These are phyloP conservation scores for Penicillium sp. DNA, from an alignment of 2,329 filamentous ascomycete genomes.

Conservation along the genomic window DNA sequence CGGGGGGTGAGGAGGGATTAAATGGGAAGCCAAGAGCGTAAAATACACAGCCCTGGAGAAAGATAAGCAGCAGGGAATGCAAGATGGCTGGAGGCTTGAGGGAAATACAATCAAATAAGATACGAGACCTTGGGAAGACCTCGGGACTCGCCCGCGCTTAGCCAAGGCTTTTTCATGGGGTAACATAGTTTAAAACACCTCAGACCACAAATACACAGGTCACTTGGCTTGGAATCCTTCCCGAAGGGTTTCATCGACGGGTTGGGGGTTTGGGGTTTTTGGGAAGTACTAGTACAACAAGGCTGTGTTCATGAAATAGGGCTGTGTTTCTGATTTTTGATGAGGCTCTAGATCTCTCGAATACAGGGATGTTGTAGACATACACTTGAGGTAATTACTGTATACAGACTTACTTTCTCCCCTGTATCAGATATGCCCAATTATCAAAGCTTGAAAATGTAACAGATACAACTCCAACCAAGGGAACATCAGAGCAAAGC, in stretches of 20 bases:
- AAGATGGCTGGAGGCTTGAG: neutral
- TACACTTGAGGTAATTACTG: neutral
- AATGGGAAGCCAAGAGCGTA: neutral
- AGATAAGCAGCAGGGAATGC: neutral
- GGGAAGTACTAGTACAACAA: neutral
- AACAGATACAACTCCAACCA: neutral
- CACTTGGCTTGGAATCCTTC: neutral
- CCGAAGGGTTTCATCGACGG: neutral
- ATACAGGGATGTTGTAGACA: neutral
- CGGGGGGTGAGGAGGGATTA: neutral
- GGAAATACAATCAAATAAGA: neutral
- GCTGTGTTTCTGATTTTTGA: neutral
- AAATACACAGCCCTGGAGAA: neutral
- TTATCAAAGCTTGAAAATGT: neutral
- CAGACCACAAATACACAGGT: neutral
- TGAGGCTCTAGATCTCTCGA: neutral
- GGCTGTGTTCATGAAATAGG: neutral
- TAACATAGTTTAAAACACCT: neutral
- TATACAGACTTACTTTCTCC: neutral
- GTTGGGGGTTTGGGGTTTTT: too few relatives aligned
- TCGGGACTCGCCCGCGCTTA: neutral
- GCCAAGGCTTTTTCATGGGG: conserved; percentile 1
- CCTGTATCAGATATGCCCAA: neutral
- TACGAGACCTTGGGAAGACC: neutral
- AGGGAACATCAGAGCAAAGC: conserved; percentile 1